These are phyloP conservation scores for Gossypium longicalyx DNA, from an alignment of 345 rosid species.

Conservation along the genomic window DNA sequence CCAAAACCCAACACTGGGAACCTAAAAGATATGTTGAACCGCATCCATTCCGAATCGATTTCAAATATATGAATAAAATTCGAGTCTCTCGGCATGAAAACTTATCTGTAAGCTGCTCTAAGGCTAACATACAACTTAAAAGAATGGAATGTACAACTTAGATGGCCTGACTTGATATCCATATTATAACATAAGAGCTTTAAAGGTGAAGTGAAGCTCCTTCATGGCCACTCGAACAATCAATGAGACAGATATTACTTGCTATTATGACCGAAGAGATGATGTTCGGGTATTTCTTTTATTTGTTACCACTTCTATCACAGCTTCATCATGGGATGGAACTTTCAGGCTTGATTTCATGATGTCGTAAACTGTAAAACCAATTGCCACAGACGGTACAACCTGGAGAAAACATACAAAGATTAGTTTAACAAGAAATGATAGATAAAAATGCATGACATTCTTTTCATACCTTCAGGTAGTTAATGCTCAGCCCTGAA, in stretches of 20 bases:
- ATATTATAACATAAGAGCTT: constrained; percentile 18
- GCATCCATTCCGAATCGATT: too few relatives aligned
- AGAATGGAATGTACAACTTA: constrained; percentile 36
- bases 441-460: background rate
- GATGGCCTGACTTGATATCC: constrained; percentile 18
- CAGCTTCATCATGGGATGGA: constrained; percentile 70
- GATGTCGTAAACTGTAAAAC: constrained; percentile 86
- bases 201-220: background rate
- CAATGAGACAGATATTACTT: background rate
- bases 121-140: constrained; percentile 16
- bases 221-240: background rate
- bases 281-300: constrained; percentile 45
- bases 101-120: too few relatives aligned
- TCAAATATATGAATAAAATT: too few relatives aligned
- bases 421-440: background rate
- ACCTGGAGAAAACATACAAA: constrained; percentile 38
- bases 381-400: constrained; percentile 90
- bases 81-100: too few relatives aligned
- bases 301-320: constrained; percentile 44
- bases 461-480: constrained; percentile 54
- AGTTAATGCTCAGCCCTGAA: constrained; percentile 91
- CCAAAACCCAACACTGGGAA: background rate
- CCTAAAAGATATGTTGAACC: too few relatives aligned
- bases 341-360: constrained; percentile 77
- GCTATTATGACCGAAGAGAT: constrained; percentile 39